Evolutionary conservation across 2,329 filamentous ascomycete genomes (phyloP).

Genomic region (Fusarium hainanense): DNA sequence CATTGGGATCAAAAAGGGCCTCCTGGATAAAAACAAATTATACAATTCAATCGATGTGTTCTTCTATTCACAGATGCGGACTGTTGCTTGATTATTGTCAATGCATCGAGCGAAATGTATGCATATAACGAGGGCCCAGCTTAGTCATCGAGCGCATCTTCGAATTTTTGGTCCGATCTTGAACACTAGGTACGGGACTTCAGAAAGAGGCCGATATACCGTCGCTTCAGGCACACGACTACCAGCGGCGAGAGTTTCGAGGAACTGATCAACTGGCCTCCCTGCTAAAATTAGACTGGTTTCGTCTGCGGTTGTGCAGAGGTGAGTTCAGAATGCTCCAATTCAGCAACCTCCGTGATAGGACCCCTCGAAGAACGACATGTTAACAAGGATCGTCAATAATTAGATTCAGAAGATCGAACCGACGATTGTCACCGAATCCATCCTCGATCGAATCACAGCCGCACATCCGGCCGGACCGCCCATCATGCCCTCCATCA

Average conservation of each 20-base stretch:
- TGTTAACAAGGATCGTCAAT: constrained; percentile 12
- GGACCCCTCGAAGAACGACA: neutral
- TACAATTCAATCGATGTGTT: neutral
- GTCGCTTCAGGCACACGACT: constrained; percentile 20
- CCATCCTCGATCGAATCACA: neutral
- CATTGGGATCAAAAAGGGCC: too few relatives aligned
- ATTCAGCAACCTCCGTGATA: neutral
- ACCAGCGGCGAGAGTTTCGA: constrained; percentile 5
- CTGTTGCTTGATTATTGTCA: neutral
- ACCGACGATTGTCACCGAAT: neutral
- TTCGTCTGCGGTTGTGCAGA: constrained; percentile 2
- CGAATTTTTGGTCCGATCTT: constrained; percentile 41
- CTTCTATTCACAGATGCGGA: neutral
- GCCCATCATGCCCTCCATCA: constrained; percentile 62
- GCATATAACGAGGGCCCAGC: neutral
- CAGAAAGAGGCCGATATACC: constrained; percentile 20
- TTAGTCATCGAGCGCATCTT: constrained; percentile 39
- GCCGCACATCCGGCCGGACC: neutral
- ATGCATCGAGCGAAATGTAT: constrained; percentile 30
- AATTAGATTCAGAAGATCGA: constrained; percentile 4
- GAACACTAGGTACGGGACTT: constrained; percentile 14
- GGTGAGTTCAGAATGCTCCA: constrained; percentile 20
- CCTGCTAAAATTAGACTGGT: neutral
- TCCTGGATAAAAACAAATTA: neutral
- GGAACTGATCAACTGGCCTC: neutral